Conservation (phyloP, 768 basidiomycete genomes). For the Amyloporia xantha region DNA sequence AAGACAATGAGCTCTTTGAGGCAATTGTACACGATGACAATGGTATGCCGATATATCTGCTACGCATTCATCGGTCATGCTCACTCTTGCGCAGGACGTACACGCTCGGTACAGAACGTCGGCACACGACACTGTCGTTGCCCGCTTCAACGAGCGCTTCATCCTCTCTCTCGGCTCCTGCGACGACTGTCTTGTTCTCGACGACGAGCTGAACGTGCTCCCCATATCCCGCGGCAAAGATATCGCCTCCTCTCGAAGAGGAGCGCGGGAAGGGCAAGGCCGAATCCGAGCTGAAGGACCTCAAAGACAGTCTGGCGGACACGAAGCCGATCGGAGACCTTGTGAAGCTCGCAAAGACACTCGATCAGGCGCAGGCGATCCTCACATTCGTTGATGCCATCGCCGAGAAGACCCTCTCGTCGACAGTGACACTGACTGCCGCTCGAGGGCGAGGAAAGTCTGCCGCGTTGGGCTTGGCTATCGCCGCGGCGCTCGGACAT, state of each 20-base stretch:
- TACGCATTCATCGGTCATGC: not conserved
- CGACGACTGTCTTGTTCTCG: conserved; percentile 86
- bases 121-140: conserved; percentile 80
- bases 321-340: conserved; percentile 86
- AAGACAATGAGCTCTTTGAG: conserved; percentile 93
- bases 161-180: conserved; percentile 95
- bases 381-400: conserved; percentile 94
- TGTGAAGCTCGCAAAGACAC: conserved; percentile 82
- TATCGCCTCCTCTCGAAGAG: conserved; percentile 60
- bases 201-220: conserved; percentile 96
- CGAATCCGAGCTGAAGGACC: conserved; percentile 64
- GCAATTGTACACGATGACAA: conserved; percentile 90
- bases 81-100: conserved; percentile 60
- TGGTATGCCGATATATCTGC: conserved; percentile 32
- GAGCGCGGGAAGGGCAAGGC: conserved; percentile 42
- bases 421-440: conserved; percentile 93
- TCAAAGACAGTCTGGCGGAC: conserved; percentile 73
- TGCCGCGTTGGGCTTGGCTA: conserved; percentile 90
- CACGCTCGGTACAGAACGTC: conserved; percentile 92
- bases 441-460: conserved; percentile 95
- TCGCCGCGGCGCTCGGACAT: conserved; percentile 87
- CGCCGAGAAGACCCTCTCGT: conserved; percentile 86
- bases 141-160: conserved; percentile 98
- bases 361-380: conserved; percentile 92
- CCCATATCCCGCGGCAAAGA: conserved; percentile 95